phyloP scores from a whole-genome alignment of 257 asterid species.

The Eucommia ulmoides region DNA sequence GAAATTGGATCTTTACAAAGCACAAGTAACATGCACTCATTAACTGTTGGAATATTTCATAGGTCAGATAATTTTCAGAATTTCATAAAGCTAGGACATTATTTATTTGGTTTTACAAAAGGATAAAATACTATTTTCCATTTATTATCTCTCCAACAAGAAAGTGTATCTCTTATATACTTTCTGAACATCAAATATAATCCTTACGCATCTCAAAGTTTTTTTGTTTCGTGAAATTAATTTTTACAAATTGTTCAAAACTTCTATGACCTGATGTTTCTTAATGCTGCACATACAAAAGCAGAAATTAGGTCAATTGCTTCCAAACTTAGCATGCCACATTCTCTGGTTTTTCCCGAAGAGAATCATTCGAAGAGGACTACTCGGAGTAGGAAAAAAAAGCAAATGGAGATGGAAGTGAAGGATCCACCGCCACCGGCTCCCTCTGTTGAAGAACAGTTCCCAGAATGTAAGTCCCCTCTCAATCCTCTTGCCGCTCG shows the following conservation, averaged over 20 bases:
- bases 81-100: too few relatives aligned
- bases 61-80: too few relatives aligned
- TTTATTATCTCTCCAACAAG: too few relatives aligned
- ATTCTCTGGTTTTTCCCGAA: not conserved
- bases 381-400: slow-evolving; percentile 11
- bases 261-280: not conserved
- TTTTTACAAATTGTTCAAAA: not conserved
- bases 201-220: not conserved
- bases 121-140: too few relatives aligned
- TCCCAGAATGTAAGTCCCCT: slow-evolving; percentile 19
- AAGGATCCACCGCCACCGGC: slow-evolving; percentile 13
- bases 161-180: not conserved
- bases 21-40: too few relatives aligned
- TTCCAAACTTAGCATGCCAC: not conserved
- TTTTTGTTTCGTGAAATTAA: not conserved
- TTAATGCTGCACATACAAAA: not conserved
- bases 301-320: slow-evolving; percentile 14
- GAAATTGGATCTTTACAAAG: too few relatives aligned
- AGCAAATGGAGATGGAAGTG: slow-evolving; percentile 4
- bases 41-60: too few relatives aligned
- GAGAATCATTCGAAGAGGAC: not conserved
- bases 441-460: slow-evolving; percentile 15
- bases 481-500: slow-evolving; percentile 55
- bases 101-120: too few relatives aligned
- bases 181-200: not conserved